These are phyloP conservation scores for Ichthyophthirius multifiliis DNA, from an alignment of 169 alveolate species.

Conservation along the genomic window DNA sequence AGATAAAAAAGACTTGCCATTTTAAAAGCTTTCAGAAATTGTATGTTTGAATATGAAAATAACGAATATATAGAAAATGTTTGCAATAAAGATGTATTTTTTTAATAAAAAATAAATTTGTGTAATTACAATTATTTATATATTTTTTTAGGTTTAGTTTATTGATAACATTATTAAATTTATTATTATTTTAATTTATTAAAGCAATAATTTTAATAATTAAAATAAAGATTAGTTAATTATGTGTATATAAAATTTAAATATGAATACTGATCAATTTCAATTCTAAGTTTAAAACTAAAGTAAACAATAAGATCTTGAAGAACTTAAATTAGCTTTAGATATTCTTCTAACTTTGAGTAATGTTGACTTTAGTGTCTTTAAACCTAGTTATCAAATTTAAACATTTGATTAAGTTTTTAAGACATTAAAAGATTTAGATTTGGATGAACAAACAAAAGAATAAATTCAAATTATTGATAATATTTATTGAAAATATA, in stretches of 20 bases:
- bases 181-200: neutral
- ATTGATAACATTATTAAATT: neutral
- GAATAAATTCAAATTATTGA: too few relatives aligned
- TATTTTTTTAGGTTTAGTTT: neutral
- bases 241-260: neutral
- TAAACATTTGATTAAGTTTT: too few relatives aligned
- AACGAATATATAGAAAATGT: neutral
- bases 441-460: too few relatives aligned
- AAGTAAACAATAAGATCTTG: neutral
- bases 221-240: neutral
- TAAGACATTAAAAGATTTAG: too few relatives aligned
- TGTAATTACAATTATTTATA: neutral
- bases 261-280: neutral
- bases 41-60: constrained; percentile 13
- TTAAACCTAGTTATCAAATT: neutral
- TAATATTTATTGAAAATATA: too few relatives aligned
- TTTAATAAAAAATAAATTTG: too few relatives aligned
- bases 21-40: neutral
- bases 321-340: neutral
- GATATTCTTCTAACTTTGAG: neutral
- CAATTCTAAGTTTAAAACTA: neutral
- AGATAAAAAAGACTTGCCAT: neutral
- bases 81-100: neutral
- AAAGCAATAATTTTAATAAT: neutral
- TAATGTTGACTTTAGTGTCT: neutral